These are phyloP conservation scores for Cyclostephanos invisitatus DNA, from an alignment of 108 stramenopile genomes.

Conservation along the genomic window DNA sequence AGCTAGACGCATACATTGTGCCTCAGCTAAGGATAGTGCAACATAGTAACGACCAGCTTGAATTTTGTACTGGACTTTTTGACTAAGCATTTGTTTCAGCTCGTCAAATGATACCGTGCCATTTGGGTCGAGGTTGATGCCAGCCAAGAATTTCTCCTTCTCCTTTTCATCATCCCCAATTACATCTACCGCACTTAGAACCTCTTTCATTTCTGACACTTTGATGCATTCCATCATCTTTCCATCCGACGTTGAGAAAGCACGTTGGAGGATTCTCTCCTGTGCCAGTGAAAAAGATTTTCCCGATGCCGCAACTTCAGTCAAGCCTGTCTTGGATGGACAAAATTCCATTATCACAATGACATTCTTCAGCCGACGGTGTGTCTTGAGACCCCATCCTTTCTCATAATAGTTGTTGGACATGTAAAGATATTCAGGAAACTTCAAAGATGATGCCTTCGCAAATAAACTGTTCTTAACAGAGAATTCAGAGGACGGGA, in stretches of 20 bases:
- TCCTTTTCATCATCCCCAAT: slow-evolving; percentile 78
- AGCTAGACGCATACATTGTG: slow-evolving; percentile 92
- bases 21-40: slow-evolving; percentile 92
- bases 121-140: slow-evolving; percentile 72
- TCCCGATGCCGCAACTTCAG: slow-evolving; percentile 73
- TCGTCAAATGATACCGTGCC: slow-evolving; percentile 84
- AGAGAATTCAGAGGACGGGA: slow-evolving; percentile 90
- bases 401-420: slow-evolving; percentile 96
- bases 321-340: slow-evolving; percentile 65
- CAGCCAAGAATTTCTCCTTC: slow-evolving; percentile 78
- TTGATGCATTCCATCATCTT: slow-evolving; percentile 82
- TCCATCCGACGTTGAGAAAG: slow-evolving; percentile 88
- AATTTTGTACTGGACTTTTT: slow-evolving; percentile 83
- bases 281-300: slow-evolving; percentile 84
- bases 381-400: slow-evolving; percentile 92
- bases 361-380: slow-evolving; percentile 96
- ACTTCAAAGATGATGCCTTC: slow-evolving; percentile 68
- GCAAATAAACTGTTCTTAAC: slow-evolving; percentile 94
- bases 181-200: slow-evolving; percentile 90
- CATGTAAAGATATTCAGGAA: slow-evolving; percentile 85
- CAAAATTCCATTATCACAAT: slow-evolving; percentile 95
- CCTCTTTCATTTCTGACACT: slow-evolving; percentile 87
- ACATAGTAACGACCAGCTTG: slow-evolving; percentile 96
- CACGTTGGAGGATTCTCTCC: slow-evolving; percentile 85
- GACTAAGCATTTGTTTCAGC: slow-evolving; percentile 84